Conservation (phyloP, 1,284 basidiomycete species). For the Rugosomyces carneus region DNA sequence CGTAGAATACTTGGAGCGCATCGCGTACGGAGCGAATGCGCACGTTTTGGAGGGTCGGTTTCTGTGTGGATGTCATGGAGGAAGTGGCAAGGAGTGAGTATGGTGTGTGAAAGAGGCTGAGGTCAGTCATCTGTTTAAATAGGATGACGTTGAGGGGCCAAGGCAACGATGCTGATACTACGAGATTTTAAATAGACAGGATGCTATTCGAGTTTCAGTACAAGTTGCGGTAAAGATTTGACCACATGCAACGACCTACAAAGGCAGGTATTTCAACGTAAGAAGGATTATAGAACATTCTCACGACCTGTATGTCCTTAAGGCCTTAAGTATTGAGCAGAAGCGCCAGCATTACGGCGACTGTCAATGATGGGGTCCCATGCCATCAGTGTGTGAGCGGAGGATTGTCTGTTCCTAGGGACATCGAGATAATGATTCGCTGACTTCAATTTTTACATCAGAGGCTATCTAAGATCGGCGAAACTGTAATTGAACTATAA, state of each 20-base stretch:
- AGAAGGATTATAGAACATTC: constrained; percentile 25
- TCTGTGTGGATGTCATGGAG: constrained; percentile 42
- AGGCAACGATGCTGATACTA: constrained; percentile 24
- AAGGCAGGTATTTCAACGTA: constrained; percentile 36
- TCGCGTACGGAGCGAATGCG: constrained; percentile 73
- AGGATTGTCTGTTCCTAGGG: constrained; percentile 29
- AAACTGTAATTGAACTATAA: constrained; percentile 20
- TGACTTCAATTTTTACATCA: constrained; percentile 29
- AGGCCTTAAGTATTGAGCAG: constrained; percentile 17
- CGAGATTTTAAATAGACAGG: constrained; percentile 32
- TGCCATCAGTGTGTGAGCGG: constrained; percentile 33
- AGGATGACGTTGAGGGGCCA: constrained; percentile 16
- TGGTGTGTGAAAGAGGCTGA: constrained; percentile 17
- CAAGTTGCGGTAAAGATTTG: constrained; percentile 27
- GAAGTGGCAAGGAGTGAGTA: constrained; percentile 15
- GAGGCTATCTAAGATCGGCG: constrained; percentile 32
- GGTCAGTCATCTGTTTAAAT: constrained; percentile 17
- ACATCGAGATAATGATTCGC: constrained; percentile 19
- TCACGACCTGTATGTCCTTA: constrained; percentile 19
- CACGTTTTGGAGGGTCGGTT: constrained; percentile 65
- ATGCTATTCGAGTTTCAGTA: constrained; percentile 34
- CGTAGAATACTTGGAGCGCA: constrained; percentile 73
- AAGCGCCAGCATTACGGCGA: constrained; percentile 19
- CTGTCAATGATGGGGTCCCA: constrained; percentile 25
- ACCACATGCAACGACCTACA: constrained; percentile 30